Evolutionary conservation across 352 stramenopile species (phyloP).

Genomic region (Plasmopara halstedii): DNA sequence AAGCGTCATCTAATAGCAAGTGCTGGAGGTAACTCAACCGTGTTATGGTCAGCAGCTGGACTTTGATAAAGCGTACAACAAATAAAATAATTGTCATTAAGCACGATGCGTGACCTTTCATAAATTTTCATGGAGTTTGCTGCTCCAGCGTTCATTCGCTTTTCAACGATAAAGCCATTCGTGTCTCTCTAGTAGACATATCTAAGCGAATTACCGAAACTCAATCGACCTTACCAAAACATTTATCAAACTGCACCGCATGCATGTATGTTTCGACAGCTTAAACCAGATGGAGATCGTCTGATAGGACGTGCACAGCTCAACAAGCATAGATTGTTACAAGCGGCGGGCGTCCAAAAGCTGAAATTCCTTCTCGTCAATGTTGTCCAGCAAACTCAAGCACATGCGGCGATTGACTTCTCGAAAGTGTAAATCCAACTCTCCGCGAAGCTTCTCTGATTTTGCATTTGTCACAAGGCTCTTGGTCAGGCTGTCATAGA

Average conservation of each 20-base stretch:
- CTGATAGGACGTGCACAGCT: too few species aligned
- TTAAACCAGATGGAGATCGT: too few species aligned
- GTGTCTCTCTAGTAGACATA: too few species aligned
- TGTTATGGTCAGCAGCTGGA: conserved; percentile 54
- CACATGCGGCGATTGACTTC: conserved; percentile 64
- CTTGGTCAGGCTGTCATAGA: conserved; percentile 75
- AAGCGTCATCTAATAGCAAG: conserved; percentile 74
- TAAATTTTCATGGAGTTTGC: too few species aligned
- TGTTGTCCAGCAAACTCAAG: conserved; percentile 53
- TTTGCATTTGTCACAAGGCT: conserved; percentile 67
- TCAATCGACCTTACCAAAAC: too few species aligned
- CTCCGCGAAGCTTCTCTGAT: conserved; percentile 45
- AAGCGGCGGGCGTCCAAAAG: conserved; percentile 5
- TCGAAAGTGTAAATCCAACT: conserved; percentile 59
- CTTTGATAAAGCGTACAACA: conserved; percentile 6
- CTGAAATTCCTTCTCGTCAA: conserved; percentile 25
- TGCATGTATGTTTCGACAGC: too few species aligned
- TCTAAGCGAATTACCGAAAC: too few species aligned
- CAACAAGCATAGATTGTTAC: too few species aligned
- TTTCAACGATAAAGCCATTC: too few species aligned
- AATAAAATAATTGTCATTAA: not conserved
- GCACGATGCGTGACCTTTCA: too few species aligned
- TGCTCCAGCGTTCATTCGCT: too few species aligned
- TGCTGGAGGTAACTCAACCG: conserved; percentile 61
- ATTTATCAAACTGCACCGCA: too few species aligned